Evolutionary conservation across 352 stramenopile genomes (phyloP).

Genomic region (Globisporangium canariense): DNA sequence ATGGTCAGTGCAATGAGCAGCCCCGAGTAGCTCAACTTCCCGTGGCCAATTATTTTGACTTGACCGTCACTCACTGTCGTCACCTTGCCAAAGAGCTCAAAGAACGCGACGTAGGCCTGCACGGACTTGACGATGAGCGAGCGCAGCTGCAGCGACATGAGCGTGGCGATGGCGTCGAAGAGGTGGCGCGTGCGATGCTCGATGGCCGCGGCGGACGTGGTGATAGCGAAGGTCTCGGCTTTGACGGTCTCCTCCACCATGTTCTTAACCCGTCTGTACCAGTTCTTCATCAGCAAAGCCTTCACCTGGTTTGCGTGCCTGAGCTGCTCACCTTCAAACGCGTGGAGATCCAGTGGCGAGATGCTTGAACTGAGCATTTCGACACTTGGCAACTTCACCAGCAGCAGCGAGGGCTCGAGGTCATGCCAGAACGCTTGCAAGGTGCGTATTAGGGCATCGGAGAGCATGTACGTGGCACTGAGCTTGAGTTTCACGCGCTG

Average conservation of each 20-base stretch:
- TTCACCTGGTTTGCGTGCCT: conserved; percentile 41
- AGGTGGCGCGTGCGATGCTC: conserved; percentile 37
- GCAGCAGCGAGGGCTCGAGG: conserved; percentile 32
- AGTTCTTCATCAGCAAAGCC: conserved; percentile 48
- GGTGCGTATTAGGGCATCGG: conserved; percentile 41
- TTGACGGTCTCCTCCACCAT: conserved; percentile 42
- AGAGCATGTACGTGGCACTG: conserved; percentile 38
- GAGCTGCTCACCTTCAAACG: conserved; percentile 57
- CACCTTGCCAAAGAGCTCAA: conserved; percentile 45
- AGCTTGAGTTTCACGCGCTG: conserved; percentile 46
- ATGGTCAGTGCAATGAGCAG: conserved; percentile 12
- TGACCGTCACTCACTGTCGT: not conserved
- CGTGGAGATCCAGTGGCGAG: conserved; percentile 35
- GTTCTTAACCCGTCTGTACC: conserved; percentile 45
- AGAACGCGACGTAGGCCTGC: conserved; percentile 59
- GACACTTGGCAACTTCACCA: conserved; percentile 46
- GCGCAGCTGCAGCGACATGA: conserved; percentile 77
- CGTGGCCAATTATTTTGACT: not conserved
- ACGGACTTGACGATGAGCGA: conserved; percentile 66
- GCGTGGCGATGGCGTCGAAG: conserved; percentile 53
- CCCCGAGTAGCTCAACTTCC: not conserved
- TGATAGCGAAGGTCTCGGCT: conserved; percentile 25
- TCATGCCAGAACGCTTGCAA: conserved; percentile 70
- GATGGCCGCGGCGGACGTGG: conserved; percentile 21
- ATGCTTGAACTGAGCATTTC: conserved; percentile 23